Base-by-base conservation (phyloP, 805 yeast species). In the Candida sanyiensis region DNA sequence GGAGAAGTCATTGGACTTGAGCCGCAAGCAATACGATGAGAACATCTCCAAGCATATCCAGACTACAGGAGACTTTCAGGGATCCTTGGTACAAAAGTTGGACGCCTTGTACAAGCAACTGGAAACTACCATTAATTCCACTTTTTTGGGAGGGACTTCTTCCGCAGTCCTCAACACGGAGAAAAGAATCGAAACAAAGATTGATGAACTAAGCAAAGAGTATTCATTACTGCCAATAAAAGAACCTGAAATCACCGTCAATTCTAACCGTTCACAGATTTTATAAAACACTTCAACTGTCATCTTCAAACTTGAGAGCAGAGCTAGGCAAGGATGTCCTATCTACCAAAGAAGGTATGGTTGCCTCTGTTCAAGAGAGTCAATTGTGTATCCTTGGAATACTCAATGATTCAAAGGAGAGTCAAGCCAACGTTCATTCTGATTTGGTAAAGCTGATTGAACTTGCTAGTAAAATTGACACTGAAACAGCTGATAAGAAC, bases 271-370 rank as follows among this genome's bases (percentile, higher is more conserved):
- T 19, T 17, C 51, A 3, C 50, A 53, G 40, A 57, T 54, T 28
- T 54, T 58, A 3, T 55, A 56, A 31, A 51, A 39, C 31, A 56
- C 47, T 9, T 58, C 53, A 7, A 20, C 46, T 1, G 26, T 13
- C 25, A 5, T 22, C 21, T 8, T 3, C 24, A 13, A 15, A 17
- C 13, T 9, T 31, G 19, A 21, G 34, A 3, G 33, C 35, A 10
- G 37, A 41, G 8, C 3, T 49, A 2, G 7, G 12, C n/a, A 21
- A 31, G 9, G 19, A 29, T 5, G 40, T 7, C 10, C 20, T 29
- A 11, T 16, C 17, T 5, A 9, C 27, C 1, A 15, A 21, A 0
- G 33, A 33, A 12, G 7, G 3, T 3, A 16, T 38, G 17, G 4
- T 17, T 12, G 26, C 32, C 12, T 11, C 18, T 12, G 5, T 39